These are phyloP conservation scores for Magnusiomyces fungicola DNA, from an alignment of 1,139 yeast species.

Conservation along the genomic window DNA sequence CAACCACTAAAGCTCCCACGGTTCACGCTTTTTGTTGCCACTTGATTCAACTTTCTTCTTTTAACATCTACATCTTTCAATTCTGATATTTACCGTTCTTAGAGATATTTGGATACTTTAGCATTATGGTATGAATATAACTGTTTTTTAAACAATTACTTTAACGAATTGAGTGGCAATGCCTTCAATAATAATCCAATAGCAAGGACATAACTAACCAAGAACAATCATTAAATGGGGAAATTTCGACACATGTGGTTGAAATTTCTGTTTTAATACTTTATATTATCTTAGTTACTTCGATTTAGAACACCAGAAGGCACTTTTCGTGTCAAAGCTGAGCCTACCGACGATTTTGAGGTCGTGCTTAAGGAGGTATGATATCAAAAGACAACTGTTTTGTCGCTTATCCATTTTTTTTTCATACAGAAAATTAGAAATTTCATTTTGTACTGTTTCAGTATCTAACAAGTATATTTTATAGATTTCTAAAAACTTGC, in stretches of 20 bases:
- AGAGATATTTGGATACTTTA: too few species aligned
- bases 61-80: too few species aligned
- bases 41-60: too few species aligned
- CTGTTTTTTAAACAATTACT: background rate
- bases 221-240: too few species aligned
- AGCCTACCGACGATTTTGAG: constrained; percentile 42
- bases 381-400: constrained; percentile 18
- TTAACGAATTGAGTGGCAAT: background rate
- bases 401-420: background rate
- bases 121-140: too few species aligned
- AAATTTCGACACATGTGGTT: background rate
- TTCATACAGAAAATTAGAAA: background rate
- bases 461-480: constrained; percentile 1
- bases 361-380: constrained; percentile 42
- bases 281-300: constrained; percentile 38
- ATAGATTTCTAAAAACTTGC: constrained; percentile 12
- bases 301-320: constrained; percentile 85
- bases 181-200: too few species aligned
- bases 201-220: too few species aligned
- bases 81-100: too few species aligned
- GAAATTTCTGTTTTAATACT: background rate
- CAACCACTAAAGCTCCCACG: too few species aligned
- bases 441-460: too few species aligned
- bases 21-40: too few species aligned
- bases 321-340: constrained; percentile 58